Percentiles rank a stretch among this genome's conserved stretches.
These are phyloP conservation scores for Raffaelea ambrosiae DNA, from an alignment of 2,329 filamentous ascomycete genomes.

Conservation along the genomic window DNA sequence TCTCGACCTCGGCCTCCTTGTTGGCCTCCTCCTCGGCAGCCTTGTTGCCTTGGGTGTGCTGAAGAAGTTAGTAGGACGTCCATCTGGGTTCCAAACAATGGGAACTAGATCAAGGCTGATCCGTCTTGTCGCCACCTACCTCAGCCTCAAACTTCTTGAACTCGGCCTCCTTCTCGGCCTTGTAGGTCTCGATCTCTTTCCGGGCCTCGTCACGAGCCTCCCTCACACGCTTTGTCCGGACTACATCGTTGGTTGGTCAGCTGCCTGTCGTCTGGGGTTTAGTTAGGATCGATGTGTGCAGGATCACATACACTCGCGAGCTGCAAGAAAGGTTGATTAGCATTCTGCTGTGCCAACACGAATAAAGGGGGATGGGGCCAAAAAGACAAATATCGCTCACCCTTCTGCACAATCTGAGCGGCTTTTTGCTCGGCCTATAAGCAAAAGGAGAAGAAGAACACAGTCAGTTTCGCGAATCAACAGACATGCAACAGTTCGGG, in stretches of 20 bases:
- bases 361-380: not conserved
- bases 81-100: too few species aligned
- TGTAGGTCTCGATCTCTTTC: constrained; percentile 94
- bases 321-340: too few species aligned
- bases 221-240: constrained; percentile 94
- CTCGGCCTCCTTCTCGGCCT: constrained; percentile 80
- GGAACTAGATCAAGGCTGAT: too few species aligned
- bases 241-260: constrained; percentile 29
- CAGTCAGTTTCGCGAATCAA: not conserved
- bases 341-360: too few species aligned
- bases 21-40: constrained; percentile 70
- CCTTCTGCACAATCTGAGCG: constrained; percentile 97
- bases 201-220: constrained; percentile 94
- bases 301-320: not conserved
- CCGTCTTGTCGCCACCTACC: too few species aligned
- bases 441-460: not conserved
- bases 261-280: constrained; percentile 13
- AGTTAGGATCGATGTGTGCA: constrained; percentile 12
- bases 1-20: constrained; percentile 71
- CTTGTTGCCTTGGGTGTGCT: constrained; percentile 89
- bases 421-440: constrained; percentile 89
- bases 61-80: too few species aligned
- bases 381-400: constrained; percentile 38
- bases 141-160: constrained; percentile 88
- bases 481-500: too few species aligned